These are phyloP conservation scores for Madurella mycetomatis DNA, from an alignment of 2,329 filamentous ascomycete species.

Conservation along the genomic window DNA sequence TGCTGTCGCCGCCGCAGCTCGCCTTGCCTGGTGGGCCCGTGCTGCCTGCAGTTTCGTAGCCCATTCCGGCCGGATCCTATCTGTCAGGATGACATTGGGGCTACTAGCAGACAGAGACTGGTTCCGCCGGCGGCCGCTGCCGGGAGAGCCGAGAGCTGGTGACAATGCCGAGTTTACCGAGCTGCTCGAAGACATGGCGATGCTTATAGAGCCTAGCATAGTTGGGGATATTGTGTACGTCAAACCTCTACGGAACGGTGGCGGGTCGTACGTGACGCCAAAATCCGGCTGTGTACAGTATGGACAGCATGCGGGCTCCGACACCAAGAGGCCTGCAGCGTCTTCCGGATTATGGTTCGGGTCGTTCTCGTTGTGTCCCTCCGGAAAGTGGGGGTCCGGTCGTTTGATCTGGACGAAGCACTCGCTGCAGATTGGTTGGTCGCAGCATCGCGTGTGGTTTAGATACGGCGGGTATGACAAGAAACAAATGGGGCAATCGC, in stretches of 20 bases:
- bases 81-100: conserved; percentile 84
- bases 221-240: conserved; percentile 56
- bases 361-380: conserved; percentile 58
- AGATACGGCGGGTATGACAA: conserved; percentile 91
- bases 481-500: conserved; percentile 94
- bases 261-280: conserved; percentile 89
- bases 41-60: conserved; percentile 81
- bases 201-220: conserved; percentile 47
- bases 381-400: conserved; percentile 82
- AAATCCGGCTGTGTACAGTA: conserved; percentile 96
- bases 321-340: conserved; percentile 66
- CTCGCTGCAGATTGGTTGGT: conserved; percentile 94
- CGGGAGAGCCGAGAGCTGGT: conserved; percentile 32
- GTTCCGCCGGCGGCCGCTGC: conserved; percentile 36
- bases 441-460: conserved; percentile 91
- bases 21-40: conserved; percentile 75
- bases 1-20: conserved; percentile 89
- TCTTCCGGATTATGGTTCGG: conserved; percentile 44
- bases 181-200: conserved; percentile 82
- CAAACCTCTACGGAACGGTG: conserved; percentile 81
- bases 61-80: conserved; percentile 92
- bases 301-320: conserved; percentile 85
- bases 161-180: conserved; percentile 62
- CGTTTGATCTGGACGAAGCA: conserved; percentile 99
- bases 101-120: conserved; percentile 74